Conservation (phyloP, 768 basidiomycete species). For the Russula foetens region DNA sequence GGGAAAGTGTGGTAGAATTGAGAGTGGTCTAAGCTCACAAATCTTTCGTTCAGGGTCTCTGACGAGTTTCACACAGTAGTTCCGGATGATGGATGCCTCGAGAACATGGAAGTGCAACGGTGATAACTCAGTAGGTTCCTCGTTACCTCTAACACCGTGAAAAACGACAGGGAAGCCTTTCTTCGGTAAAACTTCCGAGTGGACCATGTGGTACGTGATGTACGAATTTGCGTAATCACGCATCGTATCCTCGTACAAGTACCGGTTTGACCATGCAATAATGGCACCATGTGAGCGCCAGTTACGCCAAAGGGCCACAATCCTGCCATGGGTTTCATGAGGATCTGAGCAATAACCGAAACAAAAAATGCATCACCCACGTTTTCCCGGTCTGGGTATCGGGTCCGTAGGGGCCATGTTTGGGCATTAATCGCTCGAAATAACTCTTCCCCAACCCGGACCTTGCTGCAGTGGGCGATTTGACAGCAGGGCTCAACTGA, state of each 20-base stretch:
- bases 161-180: constrained; percentile 28
- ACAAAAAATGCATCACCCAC: constrained; percentile 23
- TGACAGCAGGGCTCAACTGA: constrained; percentile 32
- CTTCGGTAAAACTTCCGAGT: constrained; percentile 26
- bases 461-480: constrained; percentile 24
- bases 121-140: constrained; percentile 28
- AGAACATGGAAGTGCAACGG: constrained; percentile 32
- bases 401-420: constrained; percentile 25
- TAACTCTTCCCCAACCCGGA: constrained; percentile 29
- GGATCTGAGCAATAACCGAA: neutral
- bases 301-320: constrained; percentile 15
- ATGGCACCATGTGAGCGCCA: constrained; percentile 30
- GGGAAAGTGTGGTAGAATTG: neutral
- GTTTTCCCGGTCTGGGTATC: constrained; percentile 23
- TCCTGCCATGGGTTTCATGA: constrained; percentile 14
- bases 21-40: constrained; percentile 21
- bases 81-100: constrained; percentile 30
- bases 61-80: constrained; percentile 27
- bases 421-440: constrained; percentile 30
- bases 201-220: constrained; percentile 24
- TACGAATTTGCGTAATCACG: constrained; percentile 24
- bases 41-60: constrained; percentile 25
- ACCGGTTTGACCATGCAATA: constrained; percentile 47
- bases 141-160: constrained; percentile 29
- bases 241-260: constrained; percentile 32